Conservation (phyloP, 768 basidiomycete genomes). For the Mycena latifolia region DNA sequence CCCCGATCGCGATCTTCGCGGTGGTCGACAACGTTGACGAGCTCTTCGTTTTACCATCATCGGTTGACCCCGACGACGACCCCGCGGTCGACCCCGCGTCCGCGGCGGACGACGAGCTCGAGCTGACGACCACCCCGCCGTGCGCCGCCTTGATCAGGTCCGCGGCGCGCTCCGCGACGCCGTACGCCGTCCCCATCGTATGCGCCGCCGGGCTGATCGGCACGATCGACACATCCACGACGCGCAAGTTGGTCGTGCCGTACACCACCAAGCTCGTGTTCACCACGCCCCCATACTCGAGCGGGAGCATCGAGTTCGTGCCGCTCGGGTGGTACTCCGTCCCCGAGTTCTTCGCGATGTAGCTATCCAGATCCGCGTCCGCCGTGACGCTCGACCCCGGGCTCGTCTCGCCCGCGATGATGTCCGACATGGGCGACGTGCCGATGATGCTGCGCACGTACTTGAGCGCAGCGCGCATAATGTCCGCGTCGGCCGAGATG, state of each 20-base stretch:
- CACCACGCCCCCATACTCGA: slow-evolving; percentile 49
- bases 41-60: not conserved
- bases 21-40: slow-evolving; percentile 23
- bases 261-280: slow-evolving; percentile 56
- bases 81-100: not conserved
- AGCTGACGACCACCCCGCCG: not conserved
- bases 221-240: slow-evolving; percentile 43
- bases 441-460: slow-evolving; percentile 27
- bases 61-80: not conserved
- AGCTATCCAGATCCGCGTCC: slow-evolving; percentile 28
- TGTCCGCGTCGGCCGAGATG: slow-evolving; percentile 32
- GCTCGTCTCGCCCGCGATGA: slow-evolving; percentile 23
- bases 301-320: slow-evolving; percentile 34
- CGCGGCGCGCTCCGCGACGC: slow-evolving; percentile 38
- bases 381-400: slow-evolving; percentile 16
- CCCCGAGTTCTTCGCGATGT: slow-evolving; percentile 23
- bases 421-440: slow-evolving; percentile 20
- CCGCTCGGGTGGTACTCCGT: slow-evolving; percentile 31
- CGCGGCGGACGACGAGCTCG: not conserved
- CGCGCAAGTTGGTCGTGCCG: slow-evolving; percentile 58
- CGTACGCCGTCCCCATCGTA: slow-evolving; percentile 39
- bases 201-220: slow-evolving; percentile 35
- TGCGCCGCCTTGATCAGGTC: slow-evolving; percentile 33
- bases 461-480: slow-evolving; percentile 35
- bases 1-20: slow-evolving; percentile 31